Evolutionary conservation across 1,284 basidiomycete species (phyloP).

Genomic region (Tilletia horrida): DNA sequence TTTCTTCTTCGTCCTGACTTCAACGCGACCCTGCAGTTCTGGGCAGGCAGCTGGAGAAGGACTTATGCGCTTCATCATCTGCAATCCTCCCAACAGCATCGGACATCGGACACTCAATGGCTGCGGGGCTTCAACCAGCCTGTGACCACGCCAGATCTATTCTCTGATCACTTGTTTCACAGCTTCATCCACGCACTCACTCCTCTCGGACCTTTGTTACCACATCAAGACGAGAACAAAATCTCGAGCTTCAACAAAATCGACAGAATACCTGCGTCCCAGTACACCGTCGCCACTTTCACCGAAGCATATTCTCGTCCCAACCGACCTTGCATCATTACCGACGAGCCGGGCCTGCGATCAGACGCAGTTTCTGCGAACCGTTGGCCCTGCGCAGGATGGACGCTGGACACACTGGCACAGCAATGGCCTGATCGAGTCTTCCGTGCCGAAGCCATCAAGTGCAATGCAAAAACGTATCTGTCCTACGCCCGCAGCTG

Average conservation of each 20-base stretch:
- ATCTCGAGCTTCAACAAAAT: slow-evolving; percentile 24
- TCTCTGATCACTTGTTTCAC: slow-evolving; percentile 45
- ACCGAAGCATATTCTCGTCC: slow-evolving; percentile 27
- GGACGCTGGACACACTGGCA: slow-evolving; percentile 37
- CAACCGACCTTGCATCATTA: slow-evolving; percentile 39
- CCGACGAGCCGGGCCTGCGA: slow-evolving; percentile 26
- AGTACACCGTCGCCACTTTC: slow-evolving; percentile 27
- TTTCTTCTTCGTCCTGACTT: slow-evolving; percentile 28
- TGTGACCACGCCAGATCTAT: slow-evolving; percentile 35
- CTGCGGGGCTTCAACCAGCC: slow-evolving; percentile 25
- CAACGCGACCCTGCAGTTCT: slow-evolving; percentile 33
- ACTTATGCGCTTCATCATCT: slow-evolving; percentile 33
- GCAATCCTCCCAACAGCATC: not conserved
- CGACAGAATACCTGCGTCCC: slow-evolving; percentile 30
- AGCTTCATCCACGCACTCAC: slow-evolving; percentile 42
- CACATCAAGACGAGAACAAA: not conserved
- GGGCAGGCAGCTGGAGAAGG: slow-evolving; percentile 49
- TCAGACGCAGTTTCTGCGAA: slow-evolving; percentile 29
- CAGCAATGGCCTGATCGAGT: slow-evolving; percentile 33
- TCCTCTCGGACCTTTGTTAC: slow-evolving; percentile 27
- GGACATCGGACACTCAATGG: not conserved
- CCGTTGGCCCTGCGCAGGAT: slow-evolving; percentile 37
- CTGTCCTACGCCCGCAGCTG: slow-evolving; percentile 37
- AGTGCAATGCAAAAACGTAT: slow-evolving; percentile 32
- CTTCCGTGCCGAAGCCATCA: slow-evolving; percentile 49